A percentile compares a stretch with the other conserved stretches of the same genome.
phyloP scores from a whole-genome alignment of 2,329 filamentous ascomycete genomes.

The Ophiostoma australiae region DNA sequence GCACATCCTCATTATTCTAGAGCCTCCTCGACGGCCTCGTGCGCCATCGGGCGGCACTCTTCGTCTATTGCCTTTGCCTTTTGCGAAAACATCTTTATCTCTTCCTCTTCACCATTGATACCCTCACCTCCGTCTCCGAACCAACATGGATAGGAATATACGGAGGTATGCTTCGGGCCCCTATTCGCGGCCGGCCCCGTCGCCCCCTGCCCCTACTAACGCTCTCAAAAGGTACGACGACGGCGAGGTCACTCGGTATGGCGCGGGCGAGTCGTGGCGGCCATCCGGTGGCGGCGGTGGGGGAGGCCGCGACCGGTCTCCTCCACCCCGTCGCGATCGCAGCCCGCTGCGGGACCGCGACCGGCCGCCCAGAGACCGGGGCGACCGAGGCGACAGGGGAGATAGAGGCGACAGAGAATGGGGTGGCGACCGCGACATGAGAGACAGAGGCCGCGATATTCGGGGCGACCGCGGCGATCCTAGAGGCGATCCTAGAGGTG shows the following conservation, averaged over 20 bases:
- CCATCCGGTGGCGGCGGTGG: conserved; percentile 32
- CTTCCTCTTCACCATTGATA: neutral
- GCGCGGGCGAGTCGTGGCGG: conserved; percentile 57
- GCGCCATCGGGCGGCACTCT: conserved; percentile 5
- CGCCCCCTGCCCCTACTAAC: neutral
- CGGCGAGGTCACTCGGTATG: conserved; percentile 57
- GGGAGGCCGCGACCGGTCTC: conserved; percentile 37
- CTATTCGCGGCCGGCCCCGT: conserved; percentile 2
- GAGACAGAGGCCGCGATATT: neutral
- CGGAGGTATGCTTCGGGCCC: conserved; percentile 6
- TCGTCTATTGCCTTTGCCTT: neutral
- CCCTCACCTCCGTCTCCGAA: neutral
- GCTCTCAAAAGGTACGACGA: conserved; percentile 49
- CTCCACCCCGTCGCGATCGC: conserved; percentile 33
- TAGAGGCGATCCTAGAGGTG: neutral
- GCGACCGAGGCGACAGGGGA: conserved; percentile 28
- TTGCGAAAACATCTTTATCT: neutral
- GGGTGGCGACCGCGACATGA: conserved; percentile 17
- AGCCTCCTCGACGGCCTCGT: neutral
- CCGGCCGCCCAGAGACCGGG: conserved; percentile 36
- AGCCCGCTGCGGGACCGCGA: conserved; percentile 39
- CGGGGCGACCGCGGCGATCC: neutral
- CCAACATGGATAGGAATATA: neutral
- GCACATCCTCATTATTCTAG: neutral
- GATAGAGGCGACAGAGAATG: conserved; percentile 34